These are phyloP conservation scores for Sporothrix brunneoviolacea DNA, from an alignment of 2,329 filamentous ascomycete genomes.

Conservation along the genomic window DNA sequence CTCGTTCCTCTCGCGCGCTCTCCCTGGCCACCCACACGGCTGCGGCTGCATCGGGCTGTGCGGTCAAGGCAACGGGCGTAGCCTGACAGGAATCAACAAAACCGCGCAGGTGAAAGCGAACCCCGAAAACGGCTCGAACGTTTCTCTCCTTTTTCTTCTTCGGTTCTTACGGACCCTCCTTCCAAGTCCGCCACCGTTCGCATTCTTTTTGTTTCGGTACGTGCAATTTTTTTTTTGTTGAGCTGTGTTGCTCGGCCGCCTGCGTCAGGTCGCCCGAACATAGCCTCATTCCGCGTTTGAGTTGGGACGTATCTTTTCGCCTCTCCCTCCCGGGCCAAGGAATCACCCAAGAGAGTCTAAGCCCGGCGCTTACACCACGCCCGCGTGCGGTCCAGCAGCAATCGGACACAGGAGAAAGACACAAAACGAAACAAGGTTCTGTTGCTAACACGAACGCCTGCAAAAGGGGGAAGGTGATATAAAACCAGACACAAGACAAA, in stretches of 20 bases:
- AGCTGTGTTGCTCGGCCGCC: background rate
- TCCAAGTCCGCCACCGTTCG: too few relatives aligned
- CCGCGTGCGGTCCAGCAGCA: background rate
- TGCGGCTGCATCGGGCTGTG: constrained; percentile 2
- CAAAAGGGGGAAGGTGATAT: background rate
- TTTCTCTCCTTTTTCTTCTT: background rate
- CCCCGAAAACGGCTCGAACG: background rate
- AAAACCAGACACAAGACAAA: background rate
- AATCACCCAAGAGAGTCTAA: constrained; percentile 10
- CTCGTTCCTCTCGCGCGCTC: background rate
- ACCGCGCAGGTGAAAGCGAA: background rate
- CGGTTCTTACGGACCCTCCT: too few relatives aligned
- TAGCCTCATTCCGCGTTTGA: constrained; percentile 10
- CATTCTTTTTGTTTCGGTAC: background rate
- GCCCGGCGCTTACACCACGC: constrained; percentile 9
- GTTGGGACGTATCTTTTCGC: background rate
- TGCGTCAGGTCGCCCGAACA: constrained; percentile 2
- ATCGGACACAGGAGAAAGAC: background rate
- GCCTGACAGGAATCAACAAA: background rate
- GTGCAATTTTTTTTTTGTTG: background rate
- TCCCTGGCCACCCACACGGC: background rate
- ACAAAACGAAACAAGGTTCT: background rate
- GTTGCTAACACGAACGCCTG: constrained; percentile 2
- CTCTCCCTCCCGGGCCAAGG: constrained; percentile 8
- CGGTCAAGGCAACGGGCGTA: background rate